phyloP scores from a whole-genome alignment of 2,329 filamentous ascomycete species.

The Talaromyces verruculosus region DNA sequence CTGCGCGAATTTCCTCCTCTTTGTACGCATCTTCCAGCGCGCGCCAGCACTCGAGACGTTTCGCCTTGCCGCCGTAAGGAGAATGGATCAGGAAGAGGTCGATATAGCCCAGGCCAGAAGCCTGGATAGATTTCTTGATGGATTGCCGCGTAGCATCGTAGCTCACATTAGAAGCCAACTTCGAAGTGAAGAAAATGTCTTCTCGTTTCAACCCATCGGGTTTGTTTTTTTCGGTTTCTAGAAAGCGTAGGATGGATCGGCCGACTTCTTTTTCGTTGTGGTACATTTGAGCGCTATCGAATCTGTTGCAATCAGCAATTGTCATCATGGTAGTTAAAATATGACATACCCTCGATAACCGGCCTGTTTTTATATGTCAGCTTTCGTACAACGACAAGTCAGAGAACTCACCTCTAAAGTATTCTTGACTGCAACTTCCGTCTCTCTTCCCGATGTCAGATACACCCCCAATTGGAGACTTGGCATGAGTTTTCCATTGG shows the following conservation, averaged over 20 bases:
- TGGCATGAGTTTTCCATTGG: constrained; percentile 67
- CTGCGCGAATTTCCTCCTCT: constrained; percentile 68
- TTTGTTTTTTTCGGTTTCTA: constrained; percentile 49
- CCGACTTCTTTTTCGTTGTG: constrained; percentile 72
- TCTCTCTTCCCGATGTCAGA: constrained; percentile 64
- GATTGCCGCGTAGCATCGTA: constrained; percentile 68
- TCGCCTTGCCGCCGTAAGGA: constrained; percentile 70
- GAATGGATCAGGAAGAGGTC: constrained; percentile 79
- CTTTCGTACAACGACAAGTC: background rate
- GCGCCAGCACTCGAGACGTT: constrained; percentile 70
- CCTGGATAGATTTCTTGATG: constrained; percentile 64
- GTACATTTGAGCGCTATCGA: constrained; percentile 66
- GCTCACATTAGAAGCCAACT: constrained; percentile 65
- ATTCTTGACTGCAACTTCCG: constrained; percentile 56
- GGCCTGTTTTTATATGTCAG: constrained; percentile 36
- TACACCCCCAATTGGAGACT: constrained; percentile 74
- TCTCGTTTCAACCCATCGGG: constrained; percentile 58
- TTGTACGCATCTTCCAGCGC: constrained; percentile 74
- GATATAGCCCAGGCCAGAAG: constrained; percentile 69
- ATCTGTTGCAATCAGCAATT: constrained; percentile 10
- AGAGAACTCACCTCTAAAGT: constrained; percentile 52
- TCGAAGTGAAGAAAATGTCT: constrained; percentile 78
- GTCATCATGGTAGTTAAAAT: background rate
- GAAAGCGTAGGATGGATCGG: constrained; percentile 60
- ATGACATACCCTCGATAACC: constrained; percentile 28